These are phyloP conservation scores for Magnusiomyces ingens DNA, from an alignment of 1,139 yeast species.

Conservation along the genomic window DNA sequence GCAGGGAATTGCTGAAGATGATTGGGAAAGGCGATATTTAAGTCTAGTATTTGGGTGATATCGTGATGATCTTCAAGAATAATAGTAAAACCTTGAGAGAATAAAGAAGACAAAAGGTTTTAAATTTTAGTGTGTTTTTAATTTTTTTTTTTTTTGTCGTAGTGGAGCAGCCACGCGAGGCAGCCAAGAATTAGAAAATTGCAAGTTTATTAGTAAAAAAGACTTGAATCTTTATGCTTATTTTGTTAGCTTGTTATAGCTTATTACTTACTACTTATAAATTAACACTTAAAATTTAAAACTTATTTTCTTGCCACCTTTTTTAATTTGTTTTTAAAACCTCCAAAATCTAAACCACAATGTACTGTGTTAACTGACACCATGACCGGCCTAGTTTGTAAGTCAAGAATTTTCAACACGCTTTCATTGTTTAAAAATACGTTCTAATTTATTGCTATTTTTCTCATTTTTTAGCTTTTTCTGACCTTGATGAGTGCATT, in stretches of 20 bases:
- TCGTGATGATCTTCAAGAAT: too few species aligned
- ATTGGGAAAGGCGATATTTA: too few species aligned
- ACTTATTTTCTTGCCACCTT: background rate
- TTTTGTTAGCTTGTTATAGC: background rate
- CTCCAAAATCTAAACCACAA: background rate
- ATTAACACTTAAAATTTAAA: background rate
- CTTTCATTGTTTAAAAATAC: background rate
- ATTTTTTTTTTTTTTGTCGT: too few species aligned
- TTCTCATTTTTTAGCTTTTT: conserved; percentile 11
- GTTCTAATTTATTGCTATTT: background rate
- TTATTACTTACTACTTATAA: background rate
- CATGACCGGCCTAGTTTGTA: conserved; percentile 13
- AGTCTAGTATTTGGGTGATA: too few species aligned
- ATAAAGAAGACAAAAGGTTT: too few species aligned
- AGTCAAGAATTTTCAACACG: background rate
- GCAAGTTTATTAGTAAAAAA: background rate
- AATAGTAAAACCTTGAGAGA: too few species aligned
- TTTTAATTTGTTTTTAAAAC: background rate
- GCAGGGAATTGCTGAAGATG: background rate
- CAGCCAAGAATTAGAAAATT: too few species aligned
- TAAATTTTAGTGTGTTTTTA: too few species aligned
- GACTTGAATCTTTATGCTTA: background rate
- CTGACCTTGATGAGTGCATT: conserved; percentile 58
- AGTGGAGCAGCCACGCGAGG: too few species aligned
- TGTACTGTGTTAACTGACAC: background rate